phyloP scores from a whole-genome alignment of 1,284 basidiomycete genomes.

The Moesziomyces antarcticus region DNA sequence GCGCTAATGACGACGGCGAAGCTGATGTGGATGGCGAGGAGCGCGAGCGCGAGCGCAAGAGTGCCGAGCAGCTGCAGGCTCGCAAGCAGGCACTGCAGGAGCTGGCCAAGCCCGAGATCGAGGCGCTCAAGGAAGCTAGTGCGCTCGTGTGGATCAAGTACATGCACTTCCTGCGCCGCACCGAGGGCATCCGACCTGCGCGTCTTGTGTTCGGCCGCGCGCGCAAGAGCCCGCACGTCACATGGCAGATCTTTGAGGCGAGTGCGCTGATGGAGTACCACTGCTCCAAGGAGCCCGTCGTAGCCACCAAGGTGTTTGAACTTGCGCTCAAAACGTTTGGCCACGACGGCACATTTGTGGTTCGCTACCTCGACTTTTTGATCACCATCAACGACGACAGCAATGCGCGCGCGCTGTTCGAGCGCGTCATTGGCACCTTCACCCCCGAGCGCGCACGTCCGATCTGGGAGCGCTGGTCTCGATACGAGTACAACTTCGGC shows the following conservation, averaged over 20 bases:
- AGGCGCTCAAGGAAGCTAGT: slow-evolving; percentile 70
- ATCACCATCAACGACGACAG: slow-evolving; percentile 95
- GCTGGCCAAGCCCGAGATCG: slow-evolving; percentile 69
- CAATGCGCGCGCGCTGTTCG: slow-evolving; percentile 94
- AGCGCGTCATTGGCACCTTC: slow-evolving; percentile 84
- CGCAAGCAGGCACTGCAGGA: slow-evolving; percentile 65
- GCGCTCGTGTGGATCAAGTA: slow-evolving; percentile 80
- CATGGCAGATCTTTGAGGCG: slow-evolving; percentile 92
- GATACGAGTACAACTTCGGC: slow-evolving; percentile 94
- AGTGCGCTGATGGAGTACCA: slow-evolving; percentile 95
- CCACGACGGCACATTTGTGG: slow-evolving; percentile 80
- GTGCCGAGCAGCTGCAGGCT: slow-evolving; percentile 68
- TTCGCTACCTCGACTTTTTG: slow-evolving; percentile 90
- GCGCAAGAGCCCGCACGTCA: slow-evolving; percentile 82
- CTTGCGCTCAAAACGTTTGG: slow-evolving; percentile 88
- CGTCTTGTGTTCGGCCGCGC: slow-evolving; percentile 85
- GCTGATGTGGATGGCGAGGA: slow-evolving; percentile 68
- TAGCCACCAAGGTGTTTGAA: slow-evolving; percentile 93
- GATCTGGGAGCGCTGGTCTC: slow-evolving; percentile 94
- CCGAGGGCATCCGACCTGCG: slow-evolving; percentile 83
- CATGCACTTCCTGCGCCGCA: slow-evolving; percentile 89
- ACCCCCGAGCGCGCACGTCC: slow-evolving; percentile 81
- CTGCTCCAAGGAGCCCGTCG: slow-evolving; percentile 83
- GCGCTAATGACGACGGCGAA: slow-evolving; percentile 67
- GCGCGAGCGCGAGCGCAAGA: slow-evolving; percentile 74